Base-by-base conservation (phyloP, 2,329 filamentous ascomycete species). In the Fusarium fracticaudum region DNA sequence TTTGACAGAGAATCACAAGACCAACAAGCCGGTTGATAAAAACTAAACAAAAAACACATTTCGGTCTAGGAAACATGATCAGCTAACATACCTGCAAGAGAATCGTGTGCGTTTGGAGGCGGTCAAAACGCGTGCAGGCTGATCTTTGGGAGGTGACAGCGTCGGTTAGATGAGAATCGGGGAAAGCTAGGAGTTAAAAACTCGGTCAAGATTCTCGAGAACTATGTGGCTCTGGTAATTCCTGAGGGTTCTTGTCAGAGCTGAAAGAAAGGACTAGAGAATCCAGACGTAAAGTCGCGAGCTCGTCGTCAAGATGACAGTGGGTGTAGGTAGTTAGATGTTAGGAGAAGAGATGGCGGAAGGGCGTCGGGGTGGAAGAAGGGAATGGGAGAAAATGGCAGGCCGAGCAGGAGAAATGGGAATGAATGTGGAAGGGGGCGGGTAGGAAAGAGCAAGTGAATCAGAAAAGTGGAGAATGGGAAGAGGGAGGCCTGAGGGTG, bases 51-150 rank as follows among this genome's bases (percentile, higher is more conserved):
- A 43, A 45, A 47, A n/a, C 26, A 43, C 20, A 38, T 26, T 61
- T 26, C 40, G 29, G 17, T 43, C 5, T 20, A 37, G 41, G 15
- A 35, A 33, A 17, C 13, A 53, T 17, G 13, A 24, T 35, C 37
- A 17, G 44, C n/a, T 26, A 55, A 76, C 77, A 59, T 64, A 78
- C 77, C 77, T 77, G 75, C 76, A 76, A 69, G 57, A 47, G 26
- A 55, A 67, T 61, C 58, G 62, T 61, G 48, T 65, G 48, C 29
- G 57, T 60, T 64, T 76, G 67, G 67, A 73, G 76, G 75, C 75
- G 77, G 77, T 78, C 75, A 75, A 67, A 69, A 78, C 72, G 76
- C 76, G 76, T 74, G 41, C 45, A 67, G 41, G 51, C 62, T 51
- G 40, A 59, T 60, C 51, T 74, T 70, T 45, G 48, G 59, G 37